Conservation (phyloP, 352 stramenopile species). For the Pseudoperonospora humuli region DNA sequence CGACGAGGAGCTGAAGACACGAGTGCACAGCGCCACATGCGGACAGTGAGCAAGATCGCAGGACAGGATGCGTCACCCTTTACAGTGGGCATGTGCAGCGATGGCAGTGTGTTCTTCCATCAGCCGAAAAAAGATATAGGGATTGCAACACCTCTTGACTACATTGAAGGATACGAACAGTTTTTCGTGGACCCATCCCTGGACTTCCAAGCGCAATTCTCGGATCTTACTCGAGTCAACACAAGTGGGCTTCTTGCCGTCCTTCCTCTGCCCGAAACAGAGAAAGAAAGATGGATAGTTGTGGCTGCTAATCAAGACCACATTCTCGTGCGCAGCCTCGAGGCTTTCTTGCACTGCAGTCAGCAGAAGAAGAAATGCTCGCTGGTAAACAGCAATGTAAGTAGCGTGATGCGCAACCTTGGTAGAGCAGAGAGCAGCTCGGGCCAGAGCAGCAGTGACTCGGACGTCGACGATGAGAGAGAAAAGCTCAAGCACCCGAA, state of each 20-base stretch:
- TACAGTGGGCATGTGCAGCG: slow-evolving; percentile 75
- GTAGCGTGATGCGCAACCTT: slow-evolving; percentile 37
- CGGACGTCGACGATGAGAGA: slow-evolving; percentile 7
- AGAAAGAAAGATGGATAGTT: slow-evolving; percentile 72
- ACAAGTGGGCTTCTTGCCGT: slow-evolving; percentile 58
- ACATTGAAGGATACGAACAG: slow-evolving; percentile 72
- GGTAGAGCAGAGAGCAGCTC: slow-evolving; percentile 23
- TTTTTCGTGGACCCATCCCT: slow-evolving; percentile 77
- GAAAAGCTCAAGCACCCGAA: slow-evolving; percentile 17
- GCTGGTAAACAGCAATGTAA: slow-evolving; percentile 38
- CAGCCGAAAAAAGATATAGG: slow-evolving; percentile 39
- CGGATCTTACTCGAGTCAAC: slow-evolving; percentile 68
- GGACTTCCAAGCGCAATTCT: slow-evolving; percentile 68
- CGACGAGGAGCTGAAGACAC: slow-evolving; percentile 42
- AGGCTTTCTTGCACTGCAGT: slow-evolving; percentile 59
- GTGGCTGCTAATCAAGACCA: slow-evolving; percentile 67
- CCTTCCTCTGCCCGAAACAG: slow-evolving; percentile 38
- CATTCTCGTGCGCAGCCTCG: slow-evolving; percentile 56
- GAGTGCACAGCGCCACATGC: slow-evolving; percentile 52
- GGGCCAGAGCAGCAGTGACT: slow-evolving; percentile 21
- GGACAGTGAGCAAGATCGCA: slow-evolving; percentile 60
- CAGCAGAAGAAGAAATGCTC: slow-evolving; percentile 38
- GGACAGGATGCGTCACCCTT: slow-evolving; percentile 52
- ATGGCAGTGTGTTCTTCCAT: slow-evolving; percentile 78
- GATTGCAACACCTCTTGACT: slow-evolving; percentile 57